Evolutionary conservation across 139 green algal species (phyloP), one percentile per base, ranked within the genome.

Genomic region (Coccomyxa sp.): DNA sequence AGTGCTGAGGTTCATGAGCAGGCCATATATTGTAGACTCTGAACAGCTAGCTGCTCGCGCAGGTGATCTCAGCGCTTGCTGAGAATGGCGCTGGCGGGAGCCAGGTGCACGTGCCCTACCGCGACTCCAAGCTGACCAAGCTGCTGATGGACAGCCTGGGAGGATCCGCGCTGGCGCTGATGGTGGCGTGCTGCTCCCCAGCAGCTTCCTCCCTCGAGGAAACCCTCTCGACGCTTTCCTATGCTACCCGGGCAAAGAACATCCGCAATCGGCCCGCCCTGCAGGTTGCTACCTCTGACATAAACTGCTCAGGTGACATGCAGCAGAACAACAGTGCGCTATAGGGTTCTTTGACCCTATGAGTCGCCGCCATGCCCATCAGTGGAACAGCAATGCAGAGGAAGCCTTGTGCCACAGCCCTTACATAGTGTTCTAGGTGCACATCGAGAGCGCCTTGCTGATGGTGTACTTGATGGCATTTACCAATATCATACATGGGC

Each of bases 151-250:
- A 97, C 84, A 92, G 84, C 9, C 83, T 98, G 41, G 82, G 87
- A 7, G 86, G 90, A 70, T 81, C 55, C 41, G 85, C 86, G 0
- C 82, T 97, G 36, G 91, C 92, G 31, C 89, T 98, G 37, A 95
- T 98, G 90, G 93, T 98, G 40, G 94, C 95, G 29, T 97, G 93
- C 89, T 95, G 88, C 87, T 95, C 90, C 1, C 94, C 92, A 12
- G 72, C 71, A 37, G 39, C 68, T 0, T 31, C 58, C 29, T 37
- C 82, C 38, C 74, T 87, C 36, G 90, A 94, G 54, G 94, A 97
- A 86, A 98, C 91, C 22, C 85, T 97, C 55, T 93, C 82, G 86
- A 98, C 94, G 58, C 86, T 98, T 33, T 82, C 83, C 38, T 98
- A 98, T 79, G 95, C 94, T 7, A 92, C 89, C 8, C 90, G 93